phyloP scores from a whole-genome alignment of 108 stramenopile species.

The Aurantiochytrium sp. region DNA sequence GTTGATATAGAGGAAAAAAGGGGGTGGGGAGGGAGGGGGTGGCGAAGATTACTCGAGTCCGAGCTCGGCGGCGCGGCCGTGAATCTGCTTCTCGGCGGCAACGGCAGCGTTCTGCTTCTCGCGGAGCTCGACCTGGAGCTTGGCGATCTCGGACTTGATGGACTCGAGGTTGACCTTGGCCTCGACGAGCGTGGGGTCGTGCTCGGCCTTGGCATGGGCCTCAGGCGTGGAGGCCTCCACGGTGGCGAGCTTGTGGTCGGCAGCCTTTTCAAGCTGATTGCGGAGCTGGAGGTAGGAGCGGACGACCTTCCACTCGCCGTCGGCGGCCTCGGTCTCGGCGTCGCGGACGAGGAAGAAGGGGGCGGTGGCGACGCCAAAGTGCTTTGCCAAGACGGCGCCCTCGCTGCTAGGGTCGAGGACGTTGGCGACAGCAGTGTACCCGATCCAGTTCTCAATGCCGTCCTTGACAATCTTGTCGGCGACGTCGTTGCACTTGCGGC shows the following conservation, averaged over 20 bases:
- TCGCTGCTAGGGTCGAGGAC: neutral
- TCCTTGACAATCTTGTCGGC: slow-evolving; percentile 17
- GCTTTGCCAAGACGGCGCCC: neutral
- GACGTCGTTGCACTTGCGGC: slow-evolving; percentile 31
- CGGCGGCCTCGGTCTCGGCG: neutral
- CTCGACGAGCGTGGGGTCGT: neutral
- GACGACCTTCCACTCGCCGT: slow-evolving; percentile 26
- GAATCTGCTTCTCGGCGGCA: neutral
- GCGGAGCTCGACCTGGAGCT: slow-evolving; percentile 16
- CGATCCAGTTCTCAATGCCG: neutral
- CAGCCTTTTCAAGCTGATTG: slow-evolving; percentile 14
- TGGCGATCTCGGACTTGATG: neutral
- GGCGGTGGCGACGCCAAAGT: slow-evolving; percentile 25
- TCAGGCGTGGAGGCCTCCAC: neutral
- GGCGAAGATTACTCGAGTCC: slow-evolving; percentile 15
- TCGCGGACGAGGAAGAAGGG: slow-evolving; percentile 28
- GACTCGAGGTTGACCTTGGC: neutral
- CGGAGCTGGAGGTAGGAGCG: slow-evolving; percentile 25
- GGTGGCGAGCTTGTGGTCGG: neutral
- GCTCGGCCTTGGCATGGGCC: neutral
- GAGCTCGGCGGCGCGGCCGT: neutral
- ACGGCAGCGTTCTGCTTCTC: slow-evolving; percentile 3
- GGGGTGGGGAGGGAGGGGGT: no score
- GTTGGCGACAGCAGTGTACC: neutral
- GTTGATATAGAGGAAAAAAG: no score